Conservation (phyloP, 371 early-diverging fungal species). For the Actinomortierella ambigua region DNA sequence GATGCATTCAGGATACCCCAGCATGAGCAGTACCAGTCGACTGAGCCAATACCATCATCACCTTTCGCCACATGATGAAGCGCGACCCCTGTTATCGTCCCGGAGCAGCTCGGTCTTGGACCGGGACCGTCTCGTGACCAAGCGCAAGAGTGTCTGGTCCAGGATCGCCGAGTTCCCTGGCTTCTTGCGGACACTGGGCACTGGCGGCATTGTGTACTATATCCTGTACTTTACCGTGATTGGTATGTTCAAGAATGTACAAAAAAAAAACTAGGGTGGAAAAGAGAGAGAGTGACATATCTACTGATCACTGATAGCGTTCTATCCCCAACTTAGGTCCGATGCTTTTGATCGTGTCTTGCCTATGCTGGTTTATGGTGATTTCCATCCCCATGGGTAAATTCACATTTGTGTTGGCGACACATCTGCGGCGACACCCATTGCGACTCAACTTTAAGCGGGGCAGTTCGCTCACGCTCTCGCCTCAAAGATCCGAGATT, state of each 20-base stretch:
- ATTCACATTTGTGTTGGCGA: constrained; percentile 75
- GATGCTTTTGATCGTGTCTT: constrained; percentile 72
- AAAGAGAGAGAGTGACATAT: too few relatives aligned
- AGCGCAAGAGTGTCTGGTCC: constrained; percentile 5
- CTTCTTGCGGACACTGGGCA: constrained; percentile 49
- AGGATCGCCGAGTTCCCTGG: constrained; percentile 21
- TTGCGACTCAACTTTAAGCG: constrained; percentile 75
- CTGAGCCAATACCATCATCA: constrained; percentile 33
- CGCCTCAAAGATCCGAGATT: constrained; percentile 57
- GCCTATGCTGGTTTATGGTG: constrained; percentile 85
- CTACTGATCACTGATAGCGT: background rate
- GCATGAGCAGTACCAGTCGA: constrained; percentile 17
- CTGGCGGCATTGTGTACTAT: constrained; percentile 68
- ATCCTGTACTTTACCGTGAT: constrained; percentile 53
- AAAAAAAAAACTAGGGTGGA: too few relatives aligned
- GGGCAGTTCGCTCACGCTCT: constrained; percentile 54
- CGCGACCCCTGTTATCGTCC: constrained; percentile 27
- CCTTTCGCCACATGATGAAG: constrained; percentile 31
- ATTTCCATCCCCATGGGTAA: constrained; percentile 94
- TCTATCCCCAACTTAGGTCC: constrained; percentile 61
- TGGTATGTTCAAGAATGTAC: constrained; percentile 46
- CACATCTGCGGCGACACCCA: constrained; percentile 80
- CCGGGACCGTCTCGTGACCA: constrained; percentile 21
- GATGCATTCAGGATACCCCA: constrained; percentile 12
- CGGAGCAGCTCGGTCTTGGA: constrained; percentile 33